Percentiles rank a stretch among this genome's conserved stretches.
These are phyloP conservation scores for Dalbergia cochinchinensis DNA, from an alignment of 306 rosid genomes.

Conservation along the genomic window DNA sequence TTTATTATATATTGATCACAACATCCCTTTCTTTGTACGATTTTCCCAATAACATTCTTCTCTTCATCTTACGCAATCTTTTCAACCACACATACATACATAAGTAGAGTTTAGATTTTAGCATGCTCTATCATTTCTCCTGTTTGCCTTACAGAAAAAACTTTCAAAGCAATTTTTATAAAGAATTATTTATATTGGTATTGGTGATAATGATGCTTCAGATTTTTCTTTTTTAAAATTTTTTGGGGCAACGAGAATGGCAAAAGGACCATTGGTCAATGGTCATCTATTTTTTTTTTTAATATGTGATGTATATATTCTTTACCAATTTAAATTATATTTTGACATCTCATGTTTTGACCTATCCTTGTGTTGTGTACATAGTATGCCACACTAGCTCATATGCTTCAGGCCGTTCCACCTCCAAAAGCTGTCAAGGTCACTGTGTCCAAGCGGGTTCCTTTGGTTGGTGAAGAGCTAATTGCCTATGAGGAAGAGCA, in stretches of 20 bases:
- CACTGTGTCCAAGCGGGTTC: conserved; percentile 90
- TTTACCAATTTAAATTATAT: background rate
- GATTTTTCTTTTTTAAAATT: conserved; percentile 12
- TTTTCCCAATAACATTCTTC: background rate
- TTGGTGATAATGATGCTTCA: conserved; percentile 12
- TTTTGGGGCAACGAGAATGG: conserved; percentile 12
- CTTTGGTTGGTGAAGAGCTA: conserved; percentile 93
- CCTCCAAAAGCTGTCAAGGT: conserved; percentile 99
- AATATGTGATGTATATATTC: background rate
- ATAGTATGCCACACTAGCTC: conserved; percentile 94
- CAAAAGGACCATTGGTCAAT: conserved; percentile 16
- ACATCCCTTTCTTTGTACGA: background rate
- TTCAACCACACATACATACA: background rate
- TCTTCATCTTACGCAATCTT: background rate
- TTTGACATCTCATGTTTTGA: conserved; percentile 40
- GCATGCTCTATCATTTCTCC: background rate
- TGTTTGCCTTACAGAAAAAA: background rate
- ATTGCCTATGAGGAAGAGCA: conserved; percentile 96
- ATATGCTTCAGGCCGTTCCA: conserved; percentile 96
- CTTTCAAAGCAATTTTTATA: background rate
- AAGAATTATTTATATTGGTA: background rate
- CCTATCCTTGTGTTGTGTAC: conserved; percentile 36
- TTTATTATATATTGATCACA: background rate
- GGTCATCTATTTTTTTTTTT: conserved; percentile 2
- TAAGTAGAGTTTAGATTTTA: background rate